Base-by-base conservation (phyloP, 2,329 filamentous ascomycete species). In the Trichoderma afroharzianum region DNA sequence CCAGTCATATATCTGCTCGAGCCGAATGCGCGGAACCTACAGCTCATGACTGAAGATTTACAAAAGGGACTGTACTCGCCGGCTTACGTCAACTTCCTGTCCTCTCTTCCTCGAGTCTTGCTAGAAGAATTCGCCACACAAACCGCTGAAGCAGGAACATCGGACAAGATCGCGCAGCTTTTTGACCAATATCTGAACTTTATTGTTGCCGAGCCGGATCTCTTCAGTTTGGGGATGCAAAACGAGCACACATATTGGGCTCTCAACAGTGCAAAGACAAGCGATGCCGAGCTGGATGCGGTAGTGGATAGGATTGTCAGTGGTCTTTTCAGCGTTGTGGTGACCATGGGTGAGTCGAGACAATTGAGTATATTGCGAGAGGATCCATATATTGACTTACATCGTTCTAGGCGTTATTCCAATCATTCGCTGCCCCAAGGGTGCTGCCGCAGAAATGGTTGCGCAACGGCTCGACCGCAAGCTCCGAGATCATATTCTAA, bases 131-230 rank as follows among this genome's bases (percentile, higher is more conserved):
- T 99, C 80, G 96, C 95, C 5, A 87, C 93, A 18, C 91, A 97
- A 79, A 97, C 95, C 12, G 95, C 94, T 6, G 85, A 92, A 33
- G 90, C 94, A 14, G 93, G 91, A 30, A 97, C 94, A 0, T 91
- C 95, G 6, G 95, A 98, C 76, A 90, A 93, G 77, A 95, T 99
- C 74, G 91, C 95, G 2, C 95, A 98, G 78, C 89, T 99, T 7
- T 99, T 91, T 77, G 96, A 99, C 80, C 96, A 99, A 80, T 98
- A 98, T 79, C 86, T 99, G 68, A 98, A 99, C 82, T 99, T 98
- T 78, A 93, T 98, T 74, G 95, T 98, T 55, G 93, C 93, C 39
- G 96, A 99, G 80, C 95, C 95, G 6, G 95, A 98, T 80, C 86
- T 99, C 5, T 99, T 99, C 83, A 97, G 93, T 78, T 84, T 99